A percentile compares a stretch with the other conserved stretches of the same genome.
These are phyloP conservation scores for Sarocladium strictum DNA, from an alignment of 2,329 filamentous ascomycete species.

Conservation along the genomic window DNA sequence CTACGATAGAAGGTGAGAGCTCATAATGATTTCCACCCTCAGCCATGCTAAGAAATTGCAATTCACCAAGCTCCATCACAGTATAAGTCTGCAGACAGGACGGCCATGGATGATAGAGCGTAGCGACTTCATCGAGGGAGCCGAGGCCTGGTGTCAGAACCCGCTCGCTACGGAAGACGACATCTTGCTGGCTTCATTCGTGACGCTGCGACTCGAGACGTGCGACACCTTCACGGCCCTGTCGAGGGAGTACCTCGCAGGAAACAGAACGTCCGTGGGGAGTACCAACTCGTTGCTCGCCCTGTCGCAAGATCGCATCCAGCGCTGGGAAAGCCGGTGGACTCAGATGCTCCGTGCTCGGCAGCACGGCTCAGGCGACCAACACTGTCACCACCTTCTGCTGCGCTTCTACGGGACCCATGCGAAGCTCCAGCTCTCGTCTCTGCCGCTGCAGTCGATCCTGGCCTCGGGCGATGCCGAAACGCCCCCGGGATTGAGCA, in stretches of 20 bases:
- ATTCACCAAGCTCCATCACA: constrained; percentile 11
- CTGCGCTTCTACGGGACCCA: constrained; percentile 33
- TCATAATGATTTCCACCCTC: constrained; percentile 8
- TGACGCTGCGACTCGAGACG: constrained; percentile 28
- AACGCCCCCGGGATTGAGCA: constrained; percentile 20
- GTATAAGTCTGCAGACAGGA: constrained; percentile 33
- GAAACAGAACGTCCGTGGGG: not conserved
- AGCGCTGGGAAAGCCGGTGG: constrained; percentile 19
- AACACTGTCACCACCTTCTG: constrained; percentile 28
- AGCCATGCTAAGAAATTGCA: not conserved
- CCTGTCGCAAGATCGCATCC: constrained; percentile 18
- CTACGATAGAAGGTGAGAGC: constrained; percentile 29
- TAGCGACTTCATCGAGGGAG: constrained; percentile 28
- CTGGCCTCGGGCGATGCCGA: constrained; percentile 17
- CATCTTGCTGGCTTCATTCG: constrained; percentile 28
- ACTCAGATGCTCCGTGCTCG: constrained; percentile 11
- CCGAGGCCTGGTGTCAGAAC: constrained; percentile 27
- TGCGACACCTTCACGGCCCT: constrained; percentile 24
- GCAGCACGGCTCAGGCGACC: constrained; percentile 3
- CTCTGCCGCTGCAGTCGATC: constrained; percentile 27
- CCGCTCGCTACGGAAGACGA: constrained; percentile 25
- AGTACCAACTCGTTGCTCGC: constrained; percentile 18
- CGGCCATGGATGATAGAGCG: constrained; percentile 36
- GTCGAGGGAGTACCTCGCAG: constrained; percentile 9
- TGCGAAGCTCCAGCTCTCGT: constrained; percentile 29